Evolutionary conservation across 345 rosid genomes (phyloP), one percentile per base, ranked within the genome.

Genomic region (Lagerstroemia speciosa): DNA sequence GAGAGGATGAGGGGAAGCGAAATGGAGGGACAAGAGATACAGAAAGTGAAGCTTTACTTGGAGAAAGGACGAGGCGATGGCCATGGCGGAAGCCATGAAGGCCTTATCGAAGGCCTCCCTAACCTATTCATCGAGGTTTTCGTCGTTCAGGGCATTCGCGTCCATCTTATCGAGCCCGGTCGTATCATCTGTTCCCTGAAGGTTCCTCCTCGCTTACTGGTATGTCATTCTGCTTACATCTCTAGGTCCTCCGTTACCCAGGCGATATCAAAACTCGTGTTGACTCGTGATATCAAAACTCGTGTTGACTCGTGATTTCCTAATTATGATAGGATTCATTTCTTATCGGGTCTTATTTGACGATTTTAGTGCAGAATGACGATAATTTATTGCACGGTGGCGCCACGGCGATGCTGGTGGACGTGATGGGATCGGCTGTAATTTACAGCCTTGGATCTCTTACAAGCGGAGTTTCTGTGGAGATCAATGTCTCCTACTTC

Each of bases 331-430:
- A 6, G 24, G 55, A 52, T 52, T 52, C 20, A 29, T 52, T n/a
- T 10, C 58, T 6, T n/a, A 1, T 52, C 27, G 53, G 6, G 66
- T 32, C 27, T 34, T 32, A n/a, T 63, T 3, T 24, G 37, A 19
- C 27, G 41, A 33, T 36, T 20, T 19, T 10, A 36, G 27, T 29
- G 20, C 77, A 93, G 98, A 89, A 90, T 69, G 83, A 83, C 43
- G 96, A 87, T 9, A 87, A 83, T 69, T 87, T 81, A 85, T 81
- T 93, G 87, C 98, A 93, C 65, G 98, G 97, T 36, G 98, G 98
- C 69, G 98, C 92, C 46, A 93, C 92, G 1, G 94, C 92, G 5
- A 84, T 92, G 1, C 80, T 93, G 22, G 98, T 91, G 76, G 98
- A 93, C 76, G 33, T 89, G 84, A 81, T 89, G 61, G 96, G 98